Evolutionary conservation across 352 stramenopile species (phyloP).

Genomic region (Globisporangium emineosum): DNA sequence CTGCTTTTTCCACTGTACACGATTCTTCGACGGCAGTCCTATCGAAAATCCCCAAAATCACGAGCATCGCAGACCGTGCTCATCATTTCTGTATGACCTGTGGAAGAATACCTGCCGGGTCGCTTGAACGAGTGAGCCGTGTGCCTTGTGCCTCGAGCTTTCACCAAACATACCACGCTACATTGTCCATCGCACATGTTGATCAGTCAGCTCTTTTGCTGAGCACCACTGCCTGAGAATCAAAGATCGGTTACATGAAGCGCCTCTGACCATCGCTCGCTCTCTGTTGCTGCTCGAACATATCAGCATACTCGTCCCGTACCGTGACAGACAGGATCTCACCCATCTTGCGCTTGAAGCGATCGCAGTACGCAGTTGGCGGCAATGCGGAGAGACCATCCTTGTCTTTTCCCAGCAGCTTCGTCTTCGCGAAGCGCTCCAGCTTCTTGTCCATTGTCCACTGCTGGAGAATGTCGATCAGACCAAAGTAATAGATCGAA

Average conservation of each 20-base stretch:
- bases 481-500: slow-evolving; percentile 86
- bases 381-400: slow-evolving; percentile 81
- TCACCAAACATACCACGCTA: slow-evolving; percentile 5
- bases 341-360: slow-evolving; percentile 87
- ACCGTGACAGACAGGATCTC: slow-evolving; percentile 77
- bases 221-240: neutral
- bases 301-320: slow-evolving; percentile 58
- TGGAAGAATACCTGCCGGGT: neutral
- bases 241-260: slow-evolving; percentile 44
- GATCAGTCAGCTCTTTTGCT: neutral
- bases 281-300: slow-evolving; percentile 32
- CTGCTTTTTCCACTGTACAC: slow-evolving; percentile 3
- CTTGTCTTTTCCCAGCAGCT: slow-evolving; percentile 73
- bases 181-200: neutral
- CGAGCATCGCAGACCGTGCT: neutral
- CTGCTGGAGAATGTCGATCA: slow-evolving; percentile 88
- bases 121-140: neutral
- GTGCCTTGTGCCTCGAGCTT: neutral
- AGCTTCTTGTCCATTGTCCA: slow-evolving; percentile 91
- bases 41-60: neutral
- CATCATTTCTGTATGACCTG: neutral
- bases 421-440: slow-evolving; percentile 86
- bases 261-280: slow-evolving; percentile 28
- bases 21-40: neutral
- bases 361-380: slow-evolving; percentile 81